Evolutionary conservation across 495 filamentous ascomycete genomes (phyloP).

Genomic region (Evernia prunastri): DNA sequence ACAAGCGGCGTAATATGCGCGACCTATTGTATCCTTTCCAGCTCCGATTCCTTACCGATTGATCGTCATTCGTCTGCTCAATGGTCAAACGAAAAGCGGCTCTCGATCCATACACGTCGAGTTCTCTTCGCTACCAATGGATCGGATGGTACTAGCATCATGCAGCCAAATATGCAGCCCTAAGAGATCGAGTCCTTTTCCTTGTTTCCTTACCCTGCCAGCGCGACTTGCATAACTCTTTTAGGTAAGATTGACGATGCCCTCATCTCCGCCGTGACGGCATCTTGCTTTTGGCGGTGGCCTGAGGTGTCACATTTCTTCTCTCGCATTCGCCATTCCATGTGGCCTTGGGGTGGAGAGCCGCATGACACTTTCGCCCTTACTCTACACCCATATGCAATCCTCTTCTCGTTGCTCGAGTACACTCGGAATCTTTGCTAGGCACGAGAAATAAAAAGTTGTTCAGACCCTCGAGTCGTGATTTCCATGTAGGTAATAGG

Average conservation of each 20-base stretch:
- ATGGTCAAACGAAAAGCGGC: conserved; percentile 20
- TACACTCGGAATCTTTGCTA: background rate
- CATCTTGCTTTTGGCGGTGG: conserved; percentile 11
- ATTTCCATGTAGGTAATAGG: too few species aligned
- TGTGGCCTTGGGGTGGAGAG: conserved; percentile 4
- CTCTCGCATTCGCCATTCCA: conserved; percentile 5
- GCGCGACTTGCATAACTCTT: conserved; percentile 1
- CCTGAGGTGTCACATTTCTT: conserved; percentile 4
- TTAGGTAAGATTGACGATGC: conserved; percentile 12
- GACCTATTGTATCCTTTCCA: conserved; percentile 15
- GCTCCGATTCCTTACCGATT: conserved; percentile 10
- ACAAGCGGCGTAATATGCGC: conserved; percentile 14
- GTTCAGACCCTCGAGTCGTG: background rate
- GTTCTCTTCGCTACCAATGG: conserved; percentile 14
- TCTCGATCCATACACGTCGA: conserved; percentile 4
- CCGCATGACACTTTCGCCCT: conserved; percentile 13
- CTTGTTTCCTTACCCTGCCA: conserved; percentile 5
- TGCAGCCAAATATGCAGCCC: conserved; percentile 18
- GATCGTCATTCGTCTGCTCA: conserved; percentile 13
- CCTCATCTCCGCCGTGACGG: conserved; percentile 19
- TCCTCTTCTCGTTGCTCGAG: background rate
- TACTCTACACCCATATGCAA: conserved; percentile 4
- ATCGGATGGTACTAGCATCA: conserved; percentile 17
- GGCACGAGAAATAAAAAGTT: background rate
- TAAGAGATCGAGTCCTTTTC: conserved; percentile 4